These are phyloP conservation scores for Zymoseptoria passerinii DNA, from an alignment of 2,329 filamentous ascomycete species.

Conservation along the genomic window DNA sequence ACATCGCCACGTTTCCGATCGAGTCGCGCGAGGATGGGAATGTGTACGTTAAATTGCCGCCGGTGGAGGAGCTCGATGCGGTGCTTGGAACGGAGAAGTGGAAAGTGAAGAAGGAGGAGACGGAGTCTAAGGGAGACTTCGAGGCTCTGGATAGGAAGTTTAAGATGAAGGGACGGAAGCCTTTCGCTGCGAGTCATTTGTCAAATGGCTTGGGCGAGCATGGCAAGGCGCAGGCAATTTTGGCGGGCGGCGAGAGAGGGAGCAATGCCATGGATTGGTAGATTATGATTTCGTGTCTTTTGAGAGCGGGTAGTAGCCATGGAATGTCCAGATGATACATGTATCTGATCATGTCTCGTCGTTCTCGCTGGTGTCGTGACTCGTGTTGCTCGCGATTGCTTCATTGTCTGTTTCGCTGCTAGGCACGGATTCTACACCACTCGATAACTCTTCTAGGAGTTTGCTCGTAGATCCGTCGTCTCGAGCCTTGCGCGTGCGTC, in stretches of 20 bases:
- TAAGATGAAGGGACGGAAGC: conserved; percentile 49
- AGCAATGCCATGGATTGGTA: conserved; percentile 38
- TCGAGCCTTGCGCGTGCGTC: neutral
- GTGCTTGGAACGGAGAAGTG: conserved; percentile 71
- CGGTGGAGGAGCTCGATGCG: conserved; percentile 69
- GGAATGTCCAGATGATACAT: neutral
- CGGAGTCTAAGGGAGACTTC: conserved; percentile 34
- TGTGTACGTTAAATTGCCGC: conserved; percentile 73
- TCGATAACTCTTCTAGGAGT: neutral
- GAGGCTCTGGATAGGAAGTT: conserved; percentile 49
- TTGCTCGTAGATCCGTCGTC: neutral
- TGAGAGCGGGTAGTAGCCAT: neutral
- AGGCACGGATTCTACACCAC: neutral
- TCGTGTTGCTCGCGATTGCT: neutral
- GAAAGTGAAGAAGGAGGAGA: conserved; percentile 67
- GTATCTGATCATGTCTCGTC: neutral
- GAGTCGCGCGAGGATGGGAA: conserved; percentile 68
- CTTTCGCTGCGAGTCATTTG: conserved; percentile 37
- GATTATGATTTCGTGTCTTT: neutral
- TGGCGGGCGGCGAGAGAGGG: conserved; percentile 39
- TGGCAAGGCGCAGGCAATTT: conserved; percentile 36
- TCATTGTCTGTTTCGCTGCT: neutral
- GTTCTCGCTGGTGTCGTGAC: neutral
- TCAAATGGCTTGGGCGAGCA: conserved; percentile 37
- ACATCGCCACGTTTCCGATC: conserved; percentile 72